phyloP scores from a whole-genome alignment of 2,329 filamentous ascomycete genomes.

The Talaromyces verruculosus region DNA sequence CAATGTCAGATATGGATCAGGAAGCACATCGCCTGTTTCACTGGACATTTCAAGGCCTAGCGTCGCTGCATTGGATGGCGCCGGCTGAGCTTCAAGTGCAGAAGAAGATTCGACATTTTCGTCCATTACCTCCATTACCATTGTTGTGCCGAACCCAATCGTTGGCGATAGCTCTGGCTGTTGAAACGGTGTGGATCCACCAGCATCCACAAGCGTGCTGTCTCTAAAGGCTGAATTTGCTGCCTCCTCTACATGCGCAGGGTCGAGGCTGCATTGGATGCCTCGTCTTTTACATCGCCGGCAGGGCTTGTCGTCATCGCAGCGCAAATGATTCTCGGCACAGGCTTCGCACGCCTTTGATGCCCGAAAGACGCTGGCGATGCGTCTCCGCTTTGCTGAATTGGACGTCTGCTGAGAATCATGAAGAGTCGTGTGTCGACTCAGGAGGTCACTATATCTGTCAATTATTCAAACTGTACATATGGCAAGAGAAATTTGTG shows the following conservation, averaged over 20 bases:
- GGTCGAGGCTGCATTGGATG: conserved; percentile 19
- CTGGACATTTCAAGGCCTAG: neutral
- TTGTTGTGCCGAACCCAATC: neutral
- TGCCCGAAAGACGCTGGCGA: conserved; percentile 23
- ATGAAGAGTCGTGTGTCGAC: conserved; percentile 9
- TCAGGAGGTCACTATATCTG: conserved; percentile 26
- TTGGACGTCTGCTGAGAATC: neutral
- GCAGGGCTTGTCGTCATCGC: conserved; percentile 35
- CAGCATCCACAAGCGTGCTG: neutral
- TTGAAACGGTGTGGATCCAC: neutral
- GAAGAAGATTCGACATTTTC: neutral
- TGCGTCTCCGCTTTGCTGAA: conserved; percentile 13
- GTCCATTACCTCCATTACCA: neutral
- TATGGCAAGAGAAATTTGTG: no score
- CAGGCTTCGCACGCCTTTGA: conserved; percentile 31
- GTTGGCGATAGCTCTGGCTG: neutral
- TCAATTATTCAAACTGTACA: no score
- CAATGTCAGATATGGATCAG: neutral
- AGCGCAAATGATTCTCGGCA: conserved; percentile 33
- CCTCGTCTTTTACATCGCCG: conserved; percentile 29
- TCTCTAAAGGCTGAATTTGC: neutral
- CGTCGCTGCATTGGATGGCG: neutral
- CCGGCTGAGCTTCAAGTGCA: neutral
- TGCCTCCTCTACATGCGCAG: neutral
- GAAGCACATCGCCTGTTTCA: neutral